phyloP scores from a whole-genome alignment of 805 yeast genomes.

The Saccharomycopsis amapae region DNA sequence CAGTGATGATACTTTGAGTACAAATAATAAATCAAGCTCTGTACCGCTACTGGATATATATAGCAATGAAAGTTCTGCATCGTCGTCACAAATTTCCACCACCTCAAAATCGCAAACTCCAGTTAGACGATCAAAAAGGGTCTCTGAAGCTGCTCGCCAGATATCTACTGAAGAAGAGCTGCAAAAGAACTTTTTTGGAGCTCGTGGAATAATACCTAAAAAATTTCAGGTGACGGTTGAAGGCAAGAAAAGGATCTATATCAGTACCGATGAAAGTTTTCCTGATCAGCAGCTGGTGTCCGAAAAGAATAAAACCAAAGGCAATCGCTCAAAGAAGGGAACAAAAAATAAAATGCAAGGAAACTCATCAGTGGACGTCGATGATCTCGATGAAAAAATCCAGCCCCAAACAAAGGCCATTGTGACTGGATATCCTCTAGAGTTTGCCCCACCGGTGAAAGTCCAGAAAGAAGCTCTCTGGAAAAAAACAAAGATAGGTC shows the following conservation, averaged over 20 bases:
- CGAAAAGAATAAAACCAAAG: not conserved
- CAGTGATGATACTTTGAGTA: too few species aligned
- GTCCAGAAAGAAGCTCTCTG: conserved; percentile 12
- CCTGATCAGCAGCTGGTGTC: too few species aligned
- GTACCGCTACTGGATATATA: too few species aligned
- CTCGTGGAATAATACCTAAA: too few species aligned
- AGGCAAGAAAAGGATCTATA: not conserved
- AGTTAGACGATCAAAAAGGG: too few species aligned
- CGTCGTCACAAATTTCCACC: too few species aligned
- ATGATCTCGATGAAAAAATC: conserved; percentile 1
- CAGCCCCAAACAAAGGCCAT: conserved; percentile 5
- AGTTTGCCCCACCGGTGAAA: conserved; percentile 13
- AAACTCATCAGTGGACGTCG: not conserved
- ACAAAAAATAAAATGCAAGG: not conserved
- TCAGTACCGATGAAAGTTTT: not conserved
- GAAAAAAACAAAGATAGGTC: conserved; percentile 1
- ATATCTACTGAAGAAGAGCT: too few species aligned
- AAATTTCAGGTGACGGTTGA: not conserved
- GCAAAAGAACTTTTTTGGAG: too few species aligned
- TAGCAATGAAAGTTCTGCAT: too few species aligned
- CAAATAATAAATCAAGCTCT: too few species aligned
- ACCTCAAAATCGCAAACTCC: too few species aligned
- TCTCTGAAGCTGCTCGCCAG: too few species aligned
- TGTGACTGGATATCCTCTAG: conserved; percentile 19
- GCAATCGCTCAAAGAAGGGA: not conserved